Percentiles rank a stretch among this genome's conserved stretches.
phyloP scores from a whole-genome alignment of 73 alveolate species.

The Paramecium sexaurelia region DNA sequence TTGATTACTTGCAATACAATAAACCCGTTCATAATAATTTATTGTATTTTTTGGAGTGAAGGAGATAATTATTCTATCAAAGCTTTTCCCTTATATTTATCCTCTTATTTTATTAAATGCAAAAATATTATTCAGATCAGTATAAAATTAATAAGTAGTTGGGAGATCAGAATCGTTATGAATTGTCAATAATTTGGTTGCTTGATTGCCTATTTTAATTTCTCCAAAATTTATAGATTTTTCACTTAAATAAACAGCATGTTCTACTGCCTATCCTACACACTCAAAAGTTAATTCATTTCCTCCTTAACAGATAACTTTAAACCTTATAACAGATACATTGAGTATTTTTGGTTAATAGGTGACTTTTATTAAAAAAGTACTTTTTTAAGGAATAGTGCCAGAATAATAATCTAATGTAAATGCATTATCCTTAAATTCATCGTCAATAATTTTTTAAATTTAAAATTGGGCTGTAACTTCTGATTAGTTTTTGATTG shows the following conservation, averaged over 20 bases:
- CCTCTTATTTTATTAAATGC: slow-evolving; percentile 91
- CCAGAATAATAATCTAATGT: slow-evolving; percentile 86
- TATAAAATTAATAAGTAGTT: slow-evolving; percentile 86
- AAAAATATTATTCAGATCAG: slow-evolving; percentile 85
- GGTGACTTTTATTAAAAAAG: slow-evolving; percentile 88
- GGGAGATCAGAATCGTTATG: slow-evolving; percentile 93
- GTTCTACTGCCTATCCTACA: slow-evolving; percentile 91
- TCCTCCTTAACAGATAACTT: slow-evolving; percentile 90
- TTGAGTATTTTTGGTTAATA: slow-evolving; percentile 88
- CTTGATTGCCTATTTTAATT: slow-evolving; percentile 86
- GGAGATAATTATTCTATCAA: slow-evolving; percentile 88
- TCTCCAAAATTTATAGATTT: slow-evolving; percentile 95
- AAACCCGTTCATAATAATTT: slow-evolving; percentile 93
- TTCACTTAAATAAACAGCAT: slow-evolving; percentile 82
- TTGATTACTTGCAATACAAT: slow-evolving; percentile 88
- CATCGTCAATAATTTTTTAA: slow-evolving; percentile 89
- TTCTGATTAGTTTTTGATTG: slow-evolving; percentile 84
- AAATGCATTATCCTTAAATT: slow-evolving; percentile 91
- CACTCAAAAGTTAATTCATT: slow-evolving; percentile 87
- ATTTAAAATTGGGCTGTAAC: slow-evolving; percentile 91
- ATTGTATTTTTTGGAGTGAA: slow-evolving; percentile 93
- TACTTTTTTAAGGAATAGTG: slow-evolving; percentile 90
- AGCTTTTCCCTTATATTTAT: slow-evolving; percentile 81
- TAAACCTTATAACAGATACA: slow-evolving; percentile 88
- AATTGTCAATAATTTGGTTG: slow-evolving; percentile 92